Evolutionary conservation across 1,139 yeast genomes (phyloP).

Genomic region (Suhomyces maxii): DNA sequence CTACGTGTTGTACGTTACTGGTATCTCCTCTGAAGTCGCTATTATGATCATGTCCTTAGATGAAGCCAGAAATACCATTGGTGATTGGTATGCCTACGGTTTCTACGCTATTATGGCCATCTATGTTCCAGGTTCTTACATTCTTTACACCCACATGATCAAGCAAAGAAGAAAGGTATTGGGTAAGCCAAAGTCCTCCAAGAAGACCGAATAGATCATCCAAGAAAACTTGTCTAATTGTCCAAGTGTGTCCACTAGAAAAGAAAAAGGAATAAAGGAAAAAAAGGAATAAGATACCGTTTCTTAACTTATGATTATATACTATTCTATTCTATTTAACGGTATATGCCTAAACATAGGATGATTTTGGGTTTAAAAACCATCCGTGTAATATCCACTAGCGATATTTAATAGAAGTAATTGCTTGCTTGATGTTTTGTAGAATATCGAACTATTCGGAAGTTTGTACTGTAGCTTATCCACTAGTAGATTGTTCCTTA

Average conservation of each 20-base stretch:
- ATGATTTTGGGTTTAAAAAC: too few species aligned
- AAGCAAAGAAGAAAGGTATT: slow-evolving; percentile 76
- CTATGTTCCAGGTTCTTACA: slow-evolving; percentile 85
- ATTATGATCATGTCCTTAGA: slow-evolving; percentile 69
- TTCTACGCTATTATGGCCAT: slow-evolving; percentile 59
- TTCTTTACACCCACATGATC: slow-evolving; percentile 85
- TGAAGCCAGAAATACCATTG: slow-evolving; percentile 55
- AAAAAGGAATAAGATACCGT: too few species aligned
- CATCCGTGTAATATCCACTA: too few species aligned
- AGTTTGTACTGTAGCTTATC: too few species aligned
- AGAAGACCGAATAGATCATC: slow-evolving; percentile 16
- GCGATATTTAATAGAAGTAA: too few species aligned
- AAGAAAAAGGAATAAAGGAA: too few species aligned
- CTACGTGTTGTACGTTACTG: slow-evolving; percentile 81
- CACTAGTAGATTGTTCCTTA: too few species aligned
- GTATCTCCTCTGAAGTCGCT: slow-evolving; percentile 80
- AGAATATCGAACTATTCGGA: neutral
- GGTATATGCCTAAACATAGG: too few species aligned
- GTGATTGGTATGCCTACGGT: slow-evolving; percentile 53
- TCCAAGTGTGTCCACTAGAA: too few species aligned
- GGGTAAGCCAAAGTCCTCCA: slow-evolving; percentile 23
- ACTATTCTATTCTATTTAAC: too few species aligned
- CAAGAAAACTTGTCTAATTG: too few species aligned
- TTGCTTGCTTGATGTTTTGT: neutral
- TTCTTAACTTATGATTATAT: too few species aligned